Percentiles rank a stretch among this genome's conserved stretches.
Conservation (phyloP, 2,329 filamentous ascomycete genomes). For the Tolypocladium tropicale region DNA sequence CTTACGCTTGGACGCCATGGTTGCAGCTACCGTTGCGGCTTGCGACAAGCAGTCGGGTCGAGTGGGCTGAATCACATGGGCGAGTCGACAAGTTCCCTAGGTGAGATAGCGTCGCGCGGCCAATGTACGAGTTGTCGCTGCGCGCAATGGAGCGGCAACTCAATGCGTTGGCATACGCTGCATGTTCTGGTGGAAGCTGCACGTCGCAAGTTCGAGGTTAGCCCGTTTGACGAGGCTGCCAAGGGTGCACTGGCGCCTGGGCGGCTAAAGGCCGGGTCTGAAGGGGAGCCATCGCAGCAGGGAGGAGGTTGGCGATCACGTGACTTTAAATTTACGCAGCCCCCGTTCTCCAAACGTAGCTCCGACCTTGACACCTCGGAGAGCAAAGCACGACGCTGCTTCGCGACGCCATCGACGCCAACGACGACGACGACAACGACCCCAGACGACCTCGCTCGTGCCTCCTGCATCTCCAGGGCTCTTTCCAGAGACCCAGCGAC, state of each 20-base stretch:
- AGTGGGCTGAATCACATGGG: not conserved
- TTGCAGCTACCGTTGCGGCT: slow-evolving; percentile 38
- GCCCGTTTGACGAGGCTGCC: not conserved
- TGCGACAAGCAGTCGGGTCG: not conserved
- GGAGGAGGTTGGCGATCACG: slow-evolving; percentile 19
- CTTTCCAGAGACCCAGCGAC: not conserved
- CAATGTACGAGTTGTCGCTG: not conserved
- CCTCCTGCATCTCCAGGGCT: slow-evolving; percentile 7
- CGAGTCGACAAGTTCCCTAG: not conserved
- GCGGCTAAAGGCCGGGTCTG: not conserved
- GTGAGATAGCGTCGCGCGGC: not conserved
- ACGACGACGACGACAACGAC: slow-evolving; percentile 11
- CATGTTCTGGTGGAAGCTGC: not conserved
- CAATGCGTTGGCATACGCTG: not conserved
- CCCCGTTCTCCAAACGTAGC: slow-evolving; percentile 17
- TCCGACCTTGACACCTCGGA: slow-evolving; percentile 17
- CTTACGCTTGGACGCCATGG: slow-evolving; percentile 92
- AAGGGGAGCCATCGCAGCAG: not conserved
- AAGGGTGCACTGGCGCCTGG: not conserved
- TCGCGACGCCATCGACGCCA: slow-evolving; percentile 10
- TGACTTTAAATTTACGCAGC: slow-evolving; percentile 33
- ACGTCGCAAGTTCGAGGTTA: not conserved
- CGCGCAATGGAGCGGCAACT: not conserved
- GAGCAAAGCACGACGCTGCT: slow-evolving; percentile 13
- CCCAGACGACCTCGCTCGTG: slow-evolving; percentile 11